Conservation (phyloP, 2,329 filamentous ascomycete species). For the Fusarium newnesense region DNA sequence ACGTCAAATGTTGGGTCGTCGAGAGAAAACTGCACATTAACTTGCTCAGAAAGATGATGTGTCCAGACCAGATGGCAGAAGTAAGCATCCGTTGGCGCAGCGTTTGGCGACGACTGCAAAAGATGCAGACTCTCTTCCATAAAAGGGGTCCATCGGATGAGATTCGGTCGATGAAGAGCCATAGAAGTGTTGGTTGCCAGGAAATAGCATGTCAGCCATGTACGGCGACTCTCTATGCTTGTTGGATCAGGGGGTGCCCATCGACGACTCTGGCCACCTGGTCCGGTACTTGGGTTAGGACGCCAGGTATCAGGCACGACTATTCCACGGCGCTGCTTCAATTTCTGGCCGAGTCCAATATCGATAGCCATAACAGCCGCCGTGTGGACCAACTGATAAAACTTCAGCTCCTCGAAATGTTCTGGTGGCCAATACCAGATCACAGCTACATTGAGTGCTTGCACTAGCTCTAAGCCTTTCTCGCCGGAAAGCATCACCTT, state of each 20-base stretch:
- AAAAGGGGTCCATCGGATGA: constrained; percentile 69
- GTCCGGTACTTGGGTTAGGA: background rate
- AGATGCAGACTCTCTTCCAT: constrained; percentile 69
- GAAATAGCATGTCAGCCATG: constrained; percentile 70
- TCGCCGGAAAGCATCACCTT: constrained; percentile 79
- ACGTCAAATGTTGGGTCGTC: constrained; percentile 68
- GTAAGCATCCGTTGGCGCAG: constrained; percentile 65
- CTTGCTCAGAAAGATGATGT: constrained; percentile 73
- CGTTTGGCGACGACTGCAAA: constrained; percentile 64
- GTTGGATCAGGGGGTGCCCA: constrained; percentile 61
- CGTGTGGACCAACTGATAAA: constrained; percentile 87
- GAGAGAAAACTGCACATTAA: constrained; percentile 72
- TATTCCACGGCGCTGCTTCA: constrained; percentile 33
- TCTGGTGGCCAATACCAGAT: constrained; percentile 89
- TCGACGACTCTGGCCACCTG: constrained; percentile 43
- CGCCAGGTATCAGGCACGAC: constrained; percentile 48
- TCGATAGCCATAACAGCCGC: constrained; percentile 86
- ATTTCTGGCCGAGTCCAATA: constrained; percentile 73
- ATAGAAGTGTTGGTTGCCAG: constrained; percentile 69
- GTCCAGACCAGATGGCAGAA: constrained; percentile 70
- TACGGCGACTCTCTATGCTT: constrained; percentile 64
- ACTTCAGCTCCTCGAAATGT: constrained; percentile 86
- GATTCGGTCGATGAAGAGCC: constrained; percentile 68
- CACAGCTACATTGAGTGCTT: constrained; percentile 78
- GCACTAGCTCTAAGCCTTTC: constrained; percentile 85